Evolutionary conservation across 331 rosid species (phyloP).

Genomic region (Dryas integrifolia): DNA sequence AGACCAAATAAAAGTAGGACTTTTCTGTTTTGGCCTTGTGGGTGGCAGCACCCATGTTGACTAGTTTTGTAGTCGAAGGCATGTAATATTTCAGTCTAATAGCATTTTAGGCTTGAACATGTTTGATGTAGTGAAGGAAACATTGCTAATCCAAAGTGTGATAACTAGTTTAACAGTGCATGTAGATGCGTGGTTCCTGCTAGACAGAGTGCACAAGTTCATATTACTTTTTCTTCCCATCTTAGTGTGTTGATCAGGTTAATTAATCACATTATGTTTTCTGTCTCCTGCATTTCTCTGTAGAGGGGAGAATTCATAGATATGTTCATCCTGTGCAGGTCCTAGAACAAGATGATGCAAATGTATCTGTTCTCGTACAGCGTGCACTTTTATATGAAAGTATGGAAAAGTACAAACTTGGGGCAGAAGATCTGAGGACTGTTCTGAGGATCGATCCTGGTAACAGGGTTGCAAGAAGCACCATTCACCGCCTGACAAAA

Average conservation of each 20-base stretch:
- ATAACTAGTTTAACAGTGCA: not conserved
- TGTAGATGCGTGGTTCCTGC: not conserved
- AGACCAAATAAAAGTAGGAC: not conserved
- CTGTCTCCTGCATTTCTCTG: conserved; percentile 5
- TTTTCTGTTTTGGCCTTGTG: not conserved
- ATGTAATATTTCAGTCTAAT: not conserved
- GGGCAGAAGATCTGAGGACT: conserved; percentile 84
- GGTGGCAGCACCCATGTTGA: not conserved
- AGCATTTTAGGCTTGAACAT: not conserved
- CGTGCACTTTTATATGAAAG: conserved; percentile 96
- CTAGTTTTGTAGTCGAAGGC: not conserved
- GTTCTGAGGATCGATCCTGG: conserved; percentile 88
- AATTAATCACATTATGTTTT: conserved; percentile 1
- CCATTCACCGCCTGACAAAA: conserved; percentile 80
- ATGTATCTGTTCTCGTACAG: conserved; percentile 79
- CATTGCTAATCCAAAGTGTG: not conserved
- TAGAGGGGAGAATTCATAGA: conserved; percentile 24
- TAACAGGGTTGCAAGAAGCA: conserved; percentile 91
- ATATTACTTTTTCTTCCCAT: not conserved
- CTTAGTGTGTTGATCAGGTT: not conserved
- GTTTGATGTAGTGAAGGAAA: not conserved
- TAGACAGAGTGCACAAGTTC: not conserved
- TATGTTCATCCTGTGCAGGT: conserved; percentile 49
- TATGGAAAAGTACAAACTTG: conserved; percentile 96
- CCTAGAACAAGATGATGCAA: conserved; percentile 58